These are phyloP conservation scores for Trichoderma sp. DNA, from an alignment of 2,329 filamentous ascomycete genomes.

Conservation along the genomic window DNA sequence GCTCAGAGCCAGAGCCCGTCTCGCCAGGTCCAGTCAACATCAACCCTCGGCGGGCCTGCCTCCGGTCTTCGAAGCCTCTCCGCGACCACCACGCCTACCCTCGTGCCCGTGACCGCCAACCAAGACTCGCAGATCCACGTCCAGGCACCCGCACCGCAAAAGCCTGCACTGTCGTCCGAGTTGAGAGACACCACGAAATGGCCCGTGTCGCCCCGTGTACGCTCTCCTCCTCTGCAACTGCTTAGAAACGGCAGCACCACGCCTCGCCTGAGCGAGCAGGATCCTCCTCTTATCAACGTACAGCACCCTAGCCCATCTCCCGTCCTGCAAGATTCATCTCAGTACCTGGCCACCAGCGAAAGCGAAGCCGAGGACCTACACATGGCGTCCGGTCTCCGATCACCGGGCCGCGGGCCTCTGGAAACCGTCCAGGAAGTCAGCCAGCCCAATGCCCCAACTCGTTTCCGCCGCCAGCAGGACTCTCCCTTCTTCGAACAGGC, in stretches of 20 bases:
- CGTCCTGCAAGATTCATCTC: slow-evolving; percentile 42
- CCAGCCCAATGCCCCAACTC: slow-evolving; percentile 68
- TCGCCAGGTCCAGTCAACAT: slow-evolving; percentile 49
- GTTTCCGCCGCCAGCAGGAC: slow-evolving; percentile 40
- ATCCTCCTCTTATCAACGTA: slow-evolving; percentile 54
- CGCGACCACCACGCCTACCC: slow-evolving; percentile 64
- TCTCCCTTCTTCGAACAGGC: slow-evolving; percentile 52
- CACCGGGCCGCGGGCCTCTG: slow-evolving; percentile 64
- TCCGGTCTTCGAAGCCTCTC: slow-evolving; percentile 69
- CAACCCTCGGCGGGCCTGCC: slow-evolving; percentile 53
- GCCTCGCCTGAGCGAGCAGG: slow-evolving; percentile 51
- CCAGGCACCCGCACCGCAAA: slow-evolving; percentile 65
- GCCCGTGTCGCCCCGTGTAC: slow-evolving; percentile 75
- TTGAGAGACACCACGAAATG: slow-evolving; percentile 65
- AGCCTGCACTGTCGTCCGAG: slow-evolving; percentile 51
- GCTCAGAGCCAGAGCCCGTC: slow-evolving; percentile 67
- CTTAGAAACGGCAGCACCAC: slow-evolving; percentile 49
- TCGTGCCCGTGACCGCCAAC: slow-evolving; percentile 61
- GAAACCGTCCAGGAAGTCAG: slow-evolving; percentile 94
- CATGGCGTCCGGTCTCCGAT: slow-evolving; percentile 54
- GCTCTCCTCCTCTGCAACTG: slow-evolving; percentile 69
- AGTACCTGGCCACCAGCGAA: slow-evolving; percentile 43
- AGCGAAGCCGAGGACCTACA: slow-evolving; percentile 55
- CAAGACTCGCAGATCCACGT: slow-evolving; percentile 56
- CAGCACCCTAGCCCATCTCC: slow-evolving; percentile 52